These are phyloP conservation scores for Bromus sterilis DNA, from an alignment of 176 grass and related monocot species.

Conservation along the genomic window DNA sequence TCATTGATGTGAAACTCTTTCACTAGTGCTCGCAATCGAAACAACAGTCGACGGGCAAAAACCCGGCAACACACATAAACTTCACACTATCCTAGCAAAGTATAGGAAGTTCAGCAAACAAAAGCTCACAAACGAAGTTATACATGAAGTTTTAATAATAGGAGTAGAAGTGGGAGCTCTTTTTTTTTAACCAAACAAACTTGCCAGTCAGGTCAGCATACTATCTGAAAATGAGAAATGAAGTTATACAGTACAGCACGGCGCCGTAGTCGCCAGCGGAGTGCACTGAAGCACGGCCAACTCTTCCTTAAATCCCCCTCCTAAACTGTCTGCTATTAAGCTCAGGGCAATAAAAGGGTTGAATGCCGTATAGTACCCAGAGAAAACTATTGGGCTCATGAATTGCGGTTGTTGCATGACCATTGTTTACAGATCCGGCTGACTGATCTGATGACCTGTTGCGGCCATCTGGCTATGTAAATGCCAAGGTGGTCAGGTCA, in stretches of 20 bases:
- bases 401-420: slow-evolving; percentile 38
- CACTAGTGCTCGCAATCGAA: no score
- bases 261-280: not conserved
- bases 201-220: no score
- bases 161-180: no score
- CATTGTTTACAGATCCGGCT: slow-evolving; percentile 4
- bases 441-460: slow-evolving; percentile 10
- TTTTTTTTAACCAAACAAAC: no score
- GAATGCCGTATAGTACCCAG: slow-evolving; percentile 34
- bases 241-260: not conserved
- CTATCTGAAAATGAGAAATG: not conserved
- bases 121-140: no score
- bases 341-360: slow-evolving; percentile 1
- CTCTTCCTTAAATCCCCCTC: slow-evolving; percentile 14
- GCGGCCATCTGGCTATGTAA: slow-evolving; percentile 11
- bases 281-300: slow-evolving; percentile 6
- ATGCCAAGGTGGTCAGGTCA: not conserved
- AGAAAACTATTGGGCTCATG: slow-evolving; percentile 31
- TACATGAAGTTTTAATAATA: no score
- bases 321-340: slow-evolving; percentile 28
- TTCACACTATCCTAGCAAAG: no score
- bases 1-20: no score
- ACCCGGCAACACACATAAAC: no score
- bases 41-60: no score
- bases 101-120: no score